Percentiles rank a stretch among this genome's conserved stretches.
phyloP scores from a whole-genome alignment of 352 stramenopile species.

The Blastocystis hominis region DNA sequence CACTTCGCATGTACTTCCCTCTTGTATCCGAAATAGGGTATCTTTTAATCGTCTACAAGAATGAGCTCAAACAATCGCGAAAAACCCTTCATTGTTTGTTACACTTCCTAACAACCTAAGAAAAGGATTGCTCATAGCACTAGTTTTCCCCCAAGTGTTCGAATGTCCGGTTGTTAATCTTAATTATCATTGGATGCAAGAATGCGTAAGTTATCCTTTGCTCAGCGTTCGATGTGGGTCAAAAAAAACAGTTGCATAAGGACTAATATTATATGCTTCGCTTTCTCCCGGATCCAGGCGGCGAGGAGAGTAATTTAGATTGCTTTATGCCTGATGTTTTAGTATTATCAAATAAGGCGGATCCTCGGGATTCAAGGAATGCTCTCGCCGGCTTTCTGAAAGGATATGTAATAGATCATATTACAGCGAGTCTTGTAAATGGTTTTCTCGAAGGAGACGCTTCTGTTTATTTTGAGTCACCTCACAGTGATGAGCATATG shows the following conservation, averaged over 20 bases:
- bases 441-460: not conserved
- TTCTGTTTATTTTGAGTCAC: conserved; percentile 15
- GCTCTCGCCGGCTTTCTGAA: conserved; percentile 12
- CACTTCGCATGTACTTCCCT: conserved; percentile 24
- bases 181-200: no score
- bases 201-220: no score
- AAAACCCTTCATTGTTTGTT: not conserved
- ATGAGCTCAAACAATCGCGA: not conserved
- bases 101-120: conserved; percentile 26
- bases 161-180: no score
- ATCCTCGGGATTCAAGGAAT: not conserved
- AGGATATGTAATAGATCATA: conserved; percentile 17
- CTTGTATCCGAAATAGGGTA: not conserved
- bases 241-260: not conserved
- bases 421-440: not conserved
- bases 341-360: not conserved
- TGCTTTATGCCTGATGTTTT: not conserved
- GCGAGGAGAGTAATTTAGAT: not conserved
- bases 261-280: not conserved
- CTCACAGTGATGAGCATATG: conserved; percentile 1
- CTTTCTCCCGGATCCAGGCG: not conserved
- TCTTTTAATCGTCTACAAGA: conserved; percentile 23
- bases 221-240: no score
- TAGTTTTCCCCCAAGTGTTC: not conserved
- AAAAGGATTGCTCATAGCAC: conserved; percentile 19